Base-by-base conservation (phyloP, 371 early-diverging fungal species). In the Haplosporangium sp. region DNA sequence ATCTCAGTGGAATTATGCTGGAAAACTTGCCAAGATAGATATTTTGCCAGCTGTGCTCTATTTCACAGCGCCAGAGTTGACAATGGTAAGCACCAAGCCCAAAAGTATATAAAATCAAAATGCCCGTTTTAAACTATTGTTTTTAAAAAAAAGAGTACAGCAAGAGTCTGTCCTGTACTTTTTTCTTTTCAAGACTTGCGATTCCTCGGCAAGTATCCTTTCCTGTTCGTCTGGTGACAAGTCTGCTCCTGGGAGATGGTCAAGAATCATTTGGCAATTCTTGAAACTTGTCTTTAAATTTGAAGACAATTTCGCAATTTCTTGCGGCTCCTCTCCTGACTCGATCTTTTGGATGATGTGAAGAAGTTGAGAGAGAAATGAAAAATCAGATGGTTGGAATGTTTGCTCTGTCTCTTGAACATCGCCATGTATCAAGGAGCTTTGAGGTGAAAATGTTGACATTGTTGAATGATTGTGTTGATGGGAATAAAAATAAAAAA, bases 241-340 rank as follows among this genome's bases (percentile, higher is more conserved):
- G 44, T 83, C 83, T 47, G 83, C 83, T 2, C 83, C 83, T 27
- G 83, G 83, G 17, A 83, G 74, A 47, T 74, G 77, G 61, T 83
- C 83, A 3, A 83, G 71, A 27, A 83, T 83, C 68, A 45, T 76
- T 44, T 83, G 83, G 40, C 83, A 83, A 39, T 74, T 76, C 62
- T 71, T 74, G 59, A 83, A 83, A 38, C 83, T 83, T 27, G 71
- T 65, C 57, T 81, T 81, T 40, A 81, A 61, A 44, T 74, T 74
- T 13, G 71, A 63, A 6, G 81, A 71, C 59, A 81, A 45, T 1
- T 69, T 71, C 5, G 75, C 83, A 62, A 83, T 67, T 71, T 77
- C 83, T 13, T 74, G 77, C 5, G 74, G 56, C 38, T 83, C 83
- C 17, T 77, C 77, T 13, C 83, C 83, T 17, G 74, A 19, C 45